A percentile compares a stretch with the other conserved stretches of the same genome.
phyloP scores from a whole-genome alignment of 2,329 filamentous ascomycete species.

The Aspergillus pseudoterreus region DNA sequence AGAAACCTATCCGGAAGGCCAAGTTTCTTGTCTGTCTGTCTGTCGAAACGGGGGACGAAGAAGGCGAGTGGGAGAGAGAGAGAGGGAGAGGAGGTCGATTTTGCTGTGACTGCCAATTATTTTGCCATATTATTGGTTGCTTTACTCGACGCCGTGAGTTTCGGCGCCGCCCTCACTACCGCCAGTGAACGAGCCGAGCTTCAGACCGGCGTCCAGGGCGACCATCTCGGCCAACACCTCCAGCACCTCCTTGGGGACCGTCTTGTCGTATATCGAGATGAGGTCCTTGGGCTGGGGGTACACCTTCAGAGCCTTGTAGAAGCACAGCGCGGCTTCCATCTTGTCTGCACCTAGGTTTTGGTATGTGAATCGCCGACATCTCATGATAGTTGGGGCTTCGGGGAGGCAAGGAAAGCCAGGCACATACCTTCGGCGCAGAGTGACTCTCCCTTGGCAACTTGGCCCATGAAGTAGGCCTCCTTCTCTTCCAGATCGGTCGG shows the following conservation, averaged over 20 bases:
- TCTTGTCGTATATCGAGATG: conserved; percentile 97
- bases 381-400: not conserved
- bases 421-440: conserved; percentile 75
- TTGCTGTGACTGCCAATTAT: not conserved
- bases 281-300: conserved; percentile 91
- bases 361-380: conserved; percentile 9
- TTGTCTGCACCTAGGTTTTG: conserved; percentile 35
- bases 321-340: conserved; percentile 84
- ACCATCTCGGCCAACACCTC: conserved; percentile 98
- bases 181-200: conserved; percentile 51
- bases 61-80: conserved; percentile 11
- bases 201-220: conserved; percentile 74
- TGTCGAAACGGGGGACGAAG: conserved; percentile 10
- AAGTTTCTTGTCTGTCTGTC: conserved; percentile 11
- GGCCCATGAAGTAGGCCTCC: conserved; percentile 94
- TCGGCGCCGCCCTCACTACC: conserved; percentile 24
- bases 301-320: conserved; percentile 98
- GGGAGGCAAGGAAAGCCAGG: not conserved
- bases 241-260: conserved; percentile 92
- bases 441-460: conserved; percentile 83
- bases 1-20: conserved; percentile 11
- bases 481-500: conserved; percentile 86
- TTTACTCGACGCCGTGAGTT: conserved; percentile 37
- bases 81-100: conserved; percentile 1
- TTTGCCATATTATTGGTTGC: conserved; percentile 3